Evolutionary conservation across 148 eudicot species (phyloP).

Genomic region (Rhododendron ferrugineum): DNA sequence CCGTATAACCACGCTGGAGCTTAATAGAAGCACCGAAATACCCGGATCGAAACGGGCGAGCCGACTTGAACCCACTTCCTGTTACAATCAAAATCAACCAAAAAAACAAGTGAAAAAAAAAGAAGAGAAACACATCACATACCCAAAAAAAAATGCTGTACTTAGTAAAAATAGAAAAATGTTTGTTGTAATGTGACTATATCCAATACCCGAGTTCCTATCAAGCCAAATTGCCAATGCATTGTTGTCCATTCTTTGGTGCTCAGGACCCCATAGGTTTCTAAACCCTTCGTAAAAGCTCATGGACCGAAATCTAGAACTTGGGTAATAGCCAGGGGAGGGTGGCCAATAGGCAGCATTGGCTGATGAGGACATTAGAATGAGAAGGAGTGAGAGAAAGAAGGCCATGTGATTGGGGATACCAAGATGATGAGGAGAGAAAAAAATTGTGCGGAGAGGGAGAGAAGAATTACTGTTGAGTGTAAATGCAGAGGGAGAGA

Average conservation of each 20-base stretch:
- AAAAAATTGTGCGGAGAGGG: not conserved
- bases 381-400: constrained; percentile 14
- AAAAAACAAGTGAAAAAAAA: not conserved
- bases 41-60: constrained; percentile 71
- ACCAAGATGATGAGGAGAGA: not conserved
- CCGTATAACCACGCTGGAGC: constrained; percentile 86
- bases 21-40: constrained; percentile 83
- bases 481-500: constrained; percentile 19
- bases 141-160: not conserved
- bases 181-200: not conserved
- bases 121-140: not conserved
- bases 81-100: not conserved
- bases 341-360: constrained; percentile 61
- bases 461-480: not conserved
- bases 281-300: constrained; percentile 54
- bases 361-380: constrained; percentile 24
- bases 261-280: constrained; percentile 83
- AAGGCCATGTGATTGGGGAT: constrained; percentile 23
- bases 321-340: constrained; percentile 77
- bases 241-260: constrained; percentile 50
- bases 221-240: constrained; percentile 79
- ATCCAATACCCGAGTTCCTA: constrained; percentile 47
- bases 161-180: not conserved
- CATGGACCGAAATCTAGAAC: constrained; percentile 52
- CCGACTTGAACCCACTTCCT: constrained; percentile 99